Conservation (phyloP, 345 rosid genomes). For the Murraya koenigii region DNA sequence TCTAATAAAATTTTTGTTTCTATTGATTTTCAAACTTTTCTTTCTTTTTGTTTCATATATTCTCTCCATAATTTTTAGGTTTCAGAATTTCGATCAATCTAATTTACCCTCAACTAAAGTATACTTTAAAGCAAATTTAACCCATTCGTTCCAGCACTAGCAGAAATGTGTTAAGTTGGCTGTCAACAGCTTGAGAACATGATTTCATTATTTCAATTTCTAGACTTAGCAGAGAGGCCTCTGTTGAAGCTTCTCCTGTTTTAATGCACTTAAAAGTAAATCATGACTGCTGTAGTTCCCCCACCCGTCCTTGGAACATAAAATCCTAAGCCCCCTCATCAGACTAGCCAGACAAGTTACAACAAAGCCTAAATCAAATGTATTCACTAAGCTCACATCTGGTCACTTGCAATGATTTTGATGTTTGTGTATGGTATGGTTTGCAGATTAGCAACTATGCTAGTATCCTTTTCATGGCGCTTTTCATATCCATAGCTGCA, state of each 20-base stretch:
- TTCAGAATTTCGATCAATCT: not conserved
- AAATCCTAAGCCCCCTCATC: not conserved
- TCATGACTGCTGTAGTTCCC: not conserved
- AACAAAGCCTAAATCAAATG: not conserved
- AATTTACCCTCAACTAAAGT: not conserved
- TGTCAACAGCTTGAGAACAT: not conserved
- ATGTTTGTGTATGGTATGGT: not conserved
- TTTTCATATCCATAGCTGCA: slow-evolving; percentile 61
- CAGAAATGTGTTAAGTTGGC: not conserved
- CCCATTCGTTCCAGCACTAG: not conserved
- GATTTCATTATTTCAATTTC: not conserved
- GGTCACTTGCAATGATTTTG: not conserved
- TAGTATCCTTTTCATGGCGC: slow-evolving; percentile 51
- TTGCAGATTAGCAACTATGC: slow-evolving; percentile 62
- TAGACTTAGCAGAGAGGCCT: no score
- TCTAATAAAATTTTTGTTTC: not conserved
- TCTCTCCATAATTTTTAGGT: not conserved
- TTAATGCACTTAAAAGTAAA: not conserved
- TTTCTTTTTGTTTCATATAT: not conserved
- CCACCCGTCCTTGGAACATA: not conserved
- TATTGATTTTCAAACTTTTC: not conserved
- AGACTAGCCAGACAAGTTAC: not conserved
- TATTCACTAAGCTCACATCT: not conserved
- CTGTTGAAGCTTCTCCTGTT: not conserved
- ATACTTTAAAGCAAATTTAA: not conserved